Evolutionary conservation across 2,329 filamentous ascomycete species (phyloP).

Genomic region (Metarhizium rileyi): DNA sequence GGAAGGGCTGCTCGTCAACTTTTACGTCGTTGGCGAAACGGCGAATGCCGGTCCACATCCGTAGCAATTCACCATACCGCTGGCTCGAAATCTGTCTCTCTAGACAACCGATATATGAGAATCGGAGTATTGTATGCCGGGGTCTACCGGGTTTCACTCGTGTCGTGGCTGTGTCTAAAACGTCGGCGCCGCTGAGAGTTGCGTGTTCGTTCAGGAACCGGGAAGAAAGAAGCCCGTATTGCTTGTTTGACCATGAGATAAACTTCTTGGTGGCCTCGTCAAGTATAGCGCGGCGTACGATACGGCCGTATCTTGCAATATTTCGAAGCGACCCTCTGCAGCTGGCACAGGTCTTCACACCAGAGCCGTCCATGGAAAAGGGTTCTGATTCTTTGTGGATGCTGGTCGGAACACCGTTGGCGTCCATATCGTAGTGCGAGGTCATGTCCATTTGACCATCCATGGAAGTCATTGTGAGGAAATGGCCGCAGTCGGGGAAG

Average conservation of each 20-base stretch:
- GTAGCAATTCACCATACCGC: background rate
- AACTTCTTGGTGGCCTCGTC: conserved; percentile 58
- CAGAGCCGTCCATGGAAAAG: conserved; percentile 33
- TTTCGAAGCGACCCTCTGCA: conserved; percentile 51
- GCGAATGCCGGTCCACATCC: conserved; percentile 7
- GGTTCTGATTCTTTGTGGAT: conserved; percentile 30
- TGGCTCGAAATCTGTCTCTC: background rate
- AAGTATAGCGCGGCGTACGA: conserved; percentile 48
- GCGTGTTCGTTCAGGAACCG: conserved; percentile 8
- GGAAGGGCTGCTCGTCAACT: conserved; percentile 39
- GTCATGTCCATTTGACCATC: conserved; percentile 50
- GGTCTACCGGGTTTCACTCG: background rate
- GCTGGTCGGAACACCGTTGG: conserved; percentile 20
- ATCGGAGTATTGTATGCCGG: background rate
- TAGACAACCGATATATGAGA: background rate
- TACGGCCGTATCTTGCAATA: conserved; percentile 50
- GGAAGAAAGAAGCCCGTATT: conserved; percentile 7
- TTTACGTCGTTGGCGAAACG: conserved; percentile 18
- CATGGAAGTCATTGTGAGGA: conserved; percentile 49
- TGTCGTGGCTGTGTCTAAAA: background rate
- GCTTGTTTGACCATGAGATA: conserved; percentile 39
- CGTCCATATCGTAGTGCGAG: conserved; percentile 35
- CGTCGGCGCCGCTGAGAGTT: conserved; percentile 1
- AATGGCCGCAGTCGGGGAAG: conserved; percentile 53
- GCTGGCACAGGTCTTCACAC: conserved; percentile 44